Conservation (phyloP, 2,329 filamentous ascomycete species). For the Curvularia verruculosa region DNA sequence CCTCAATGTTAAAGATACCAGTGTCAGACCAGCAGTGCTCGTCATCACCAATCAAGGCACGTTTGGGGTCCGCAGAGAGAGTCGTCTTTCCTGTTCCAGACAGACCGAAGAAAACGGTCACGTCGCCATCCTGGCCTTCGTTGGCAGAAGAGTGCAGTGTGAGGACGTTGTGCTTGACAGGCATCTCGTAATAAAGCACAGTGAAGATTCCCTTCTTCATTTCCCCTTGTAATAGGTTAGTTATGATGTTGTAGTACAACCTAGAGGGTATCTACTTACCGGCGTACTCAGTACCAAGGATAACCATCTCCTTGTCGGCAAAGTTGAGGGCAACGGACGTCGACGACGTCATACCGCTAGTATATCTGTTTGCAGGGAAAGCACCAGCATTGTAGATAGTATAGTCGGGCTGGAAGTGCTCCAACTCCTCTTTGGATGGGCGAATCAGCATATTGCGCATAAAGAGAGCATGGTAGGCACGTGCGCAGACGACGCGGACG, state of each 20-base stretch:
- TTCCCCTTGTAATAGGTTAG: neutral
- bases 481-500: conserved; percentile 96
- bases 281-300: conserved; percentile 97
- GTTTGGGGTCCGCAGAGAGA: conserved; percentile 94
- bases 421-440: conserved; percentile 85
- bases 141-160: conserved; percentile 99
- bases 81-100: conserved; percentile 99
- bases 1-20: conserved; percentile 99
- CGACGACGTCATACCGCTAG: conserved; percentile 96
- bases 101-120: conserved; percentile 98
- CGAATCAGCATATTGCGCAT: conserved; percentile 99
- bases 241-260: neutral
- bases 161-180: conserved; percentile 98
- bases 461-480: conserved; percentile 99
- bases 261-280: conserved; percentile 56
- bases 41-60: conserved; percentile 94
- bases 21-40: conserved; percentile 99
- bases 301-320: conserved; percentile 99
- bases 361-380: conserved; percentile 98
- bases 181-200: conserved; percentile 99
- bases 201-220: conserved; percentile 87
- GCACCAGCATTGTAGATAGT: conserved; percentile 99
- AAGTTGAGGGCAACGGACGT: conserved; percentile 99
- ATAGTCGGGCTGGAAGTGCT: conserved; percentile 98
- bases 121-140: conserved; percentile 91